Conservation (phyloP, 306 rosid species). For the Abrus pulchellus region DNA sequence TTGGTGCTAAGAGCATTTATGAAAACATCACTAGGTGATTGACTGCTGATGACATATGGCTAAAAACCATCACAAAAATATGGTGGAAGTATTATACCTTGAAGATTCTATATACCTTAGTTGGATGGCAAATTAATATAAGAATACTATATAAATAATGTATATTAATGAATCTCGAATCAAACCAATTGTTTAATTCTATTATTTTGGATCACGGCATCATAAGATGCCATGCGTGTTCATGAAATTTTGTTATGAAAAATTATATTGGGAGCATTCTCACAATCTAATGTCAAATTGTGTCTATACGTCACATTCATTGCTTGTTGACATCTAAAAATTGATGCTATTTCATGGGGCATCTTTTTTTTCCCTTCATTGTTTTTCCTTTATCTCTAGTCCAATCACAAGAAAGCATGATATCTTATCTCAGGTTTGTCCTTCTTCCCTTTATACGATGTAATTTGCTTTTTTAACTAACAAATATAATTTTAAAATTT, state of each 20-base stretch:
- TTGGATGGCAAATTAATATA: neutral
- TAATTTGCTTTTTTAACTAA: neutral
- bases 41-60: neutral
- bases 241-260: neutral
- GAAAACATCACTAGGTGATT: conserved; percentile 18
- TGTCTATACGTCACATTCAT: neutral
- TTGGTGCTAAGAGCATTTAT: neutral
- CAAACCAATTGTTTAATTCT: conserved; percentile 23
- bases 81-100: neutral
- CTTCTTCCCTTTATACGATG: conserved; percentile 1
- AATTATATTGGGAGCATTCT: neutral
- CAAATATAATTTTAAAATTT: too few relatives aligned
- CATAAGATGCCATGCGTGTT: conserved; percentile 38
- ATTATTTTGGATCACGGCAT: conserved; percentile 24
- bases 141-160: neutral
- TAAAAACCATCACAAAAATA: neutral
- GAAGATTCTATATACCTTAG: conserved; percentile 17
- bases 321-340: conserved; percentile 17
- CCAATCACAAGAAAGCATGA: neutral
- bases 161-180: conserved; percentile 22
- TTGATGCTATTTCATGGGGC: conserved; percentile 1
- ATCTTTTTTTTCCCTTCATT: neutral
- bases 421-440: neutral
- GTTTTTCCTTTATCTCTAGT: neutral
- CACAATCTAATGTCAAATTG: conserved; percentile 23